Conservation (phyloP, 192 early-diverging fungal species). For the Gonapodya sp. region DNA sequence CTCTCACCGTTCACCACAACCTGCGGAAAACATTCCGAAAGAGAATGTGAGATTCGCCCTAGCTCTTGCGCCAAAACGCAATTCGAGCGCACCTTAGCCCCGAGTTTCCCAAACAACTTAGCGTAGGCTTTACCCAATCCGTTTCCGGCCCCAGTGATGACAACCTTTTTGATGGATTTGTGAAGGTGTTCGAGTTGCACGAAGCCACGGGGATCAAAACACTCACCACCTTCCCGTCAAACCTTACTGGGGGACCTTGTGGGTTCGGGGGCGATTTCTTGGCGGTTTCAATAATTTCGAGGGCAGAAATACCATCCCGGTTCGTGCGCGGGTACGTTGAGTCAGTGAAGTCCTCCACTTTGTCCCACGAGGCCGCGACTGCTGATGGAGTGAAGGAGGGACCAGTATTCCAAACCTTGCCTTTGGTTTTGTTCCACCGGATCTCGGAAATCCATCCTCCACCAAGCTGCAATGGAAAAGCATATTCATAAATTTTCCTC, state of each 20-base stretch:
- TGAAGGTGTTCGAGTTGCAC: no score
- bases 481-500: no score
- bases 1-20: no score
- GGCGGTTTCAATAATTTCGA: background rate
- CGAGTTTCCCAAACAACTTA: conserved; percentile 25
- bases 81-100: conserved; percentile 86
- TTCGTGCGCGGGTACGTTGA: conserved; percentile 49
- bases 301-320: background rate
- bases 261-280: background rate
- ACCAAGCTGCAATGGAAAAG: conserved; percentile 19
- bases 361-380: conserved; percentile 65
- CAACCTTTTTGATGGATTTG: no score
- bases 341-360: conserved; percentile 91
- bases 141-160: background rate
- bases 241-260: background rate
- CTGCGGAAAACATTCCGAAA: no score
- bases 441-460: conserved; percentile 54
- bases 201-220: no score
- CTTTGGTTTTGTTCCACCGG: conserved; percentile 93
- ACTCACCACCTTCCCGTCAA: conserved; percentile 7
- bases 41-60: background rate
- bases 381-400: conserved; percentile 70
- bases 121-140: conserved; percentile 9
- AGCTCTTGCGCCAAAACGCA: background rate
- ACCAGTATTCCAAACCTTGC: conserved; percentile 81